Base-by-base conservation (phyloP, 345 rosid species). In the Boechera stricta region DNA sequence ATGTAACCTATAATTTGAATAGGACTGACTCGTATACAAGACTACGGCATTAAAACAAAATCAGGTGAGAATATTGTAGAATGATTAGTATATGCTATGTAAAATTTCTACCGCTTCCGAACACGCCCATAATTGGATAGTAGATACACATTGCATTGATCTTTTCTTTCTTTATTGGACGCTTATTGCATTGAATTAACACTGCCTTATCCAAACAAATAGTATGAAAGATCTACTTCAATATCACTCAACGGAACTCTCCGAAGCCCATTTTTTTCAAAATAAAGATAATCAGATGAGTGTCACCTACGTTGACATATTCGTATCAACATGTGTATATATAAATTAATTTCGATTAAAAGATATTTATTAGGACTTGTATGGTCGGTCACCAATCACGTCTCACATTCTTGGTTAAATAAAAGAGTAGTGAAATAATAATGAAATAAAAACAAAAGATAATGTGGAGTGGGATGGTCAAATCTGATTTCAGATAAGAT, bases 401-500 rank as follows among this genome's bases (percentile, higher is more conserved):
- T 42, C 31, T 69, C 69, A 0, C 7, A 13, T 36, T 47, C 13
- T 44, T 67, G 48, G 53, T 51, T 58, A 16, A 3, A 75, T 49
- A 47, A 74, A 49, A 67, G 62, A 58, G 35, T 59, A 67, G 54
- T 1, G 54, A 58, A 53, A 63, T 26, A 60, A 66, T 49, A 62
- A 31, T 49, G 51, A 49, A 51, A 76, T 7, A 60, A 60, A 60
- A 28, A 49, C 7, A 15, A 57, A 69, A 69, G 74, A 76, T 51
- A 61, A 69, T 44, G 53, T 31, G 75, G 70, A 29, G 65, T 77
- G 80, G 72, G 76, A 71, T 77, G 76, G 76, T 77, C 80, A 77
- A 77, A 70, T 55, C 52, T 77, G 76, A 55, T 33, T 70, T 38
- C 55, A 18, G 80, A 77, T 71, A 77, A 77, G 76, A 77, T 70